A percentile compares a stretch with the other conserved stretches of the same genome.
Evolutionary conservation across 495 filamentous ascomycete species (phyloP).

Genomic region (Lasiosphaeris hirsuta): DNA sequence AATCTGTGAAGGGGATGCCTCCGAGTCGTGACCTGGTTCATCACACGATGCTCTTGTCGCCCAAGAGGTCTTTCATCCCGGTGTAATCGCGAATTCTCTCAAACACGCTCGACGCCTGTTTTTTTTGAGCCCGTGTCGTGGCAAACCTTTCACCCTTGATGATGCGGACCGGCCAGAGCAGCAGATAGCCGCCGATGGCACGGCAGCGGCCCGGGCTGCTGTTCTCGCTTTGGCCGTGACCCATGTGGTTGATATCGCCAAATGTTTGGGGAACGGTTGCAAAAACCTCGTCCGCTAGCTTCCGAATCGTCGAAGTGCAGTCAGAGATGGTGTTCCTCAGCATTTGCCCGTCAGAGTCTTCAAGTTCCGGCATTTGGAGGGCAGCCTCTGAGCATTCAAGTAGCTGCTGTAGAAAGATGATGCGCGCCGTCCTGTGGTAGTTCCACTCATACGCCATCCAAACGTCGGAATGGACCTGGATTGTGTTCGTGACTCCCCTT

Average conservation of each 20-base stretch:
- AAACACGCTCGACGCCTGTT: slow-evolving; percentile 16
- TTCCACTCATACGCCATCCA: slow-evolving; percentile 44
- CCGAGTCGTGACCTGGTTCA: no score
- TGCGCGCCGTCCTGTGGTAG: slow-evolving; percentile 30
- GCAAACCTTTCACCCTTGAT: not conserved
- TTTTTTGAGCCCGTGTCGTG: not conserved
- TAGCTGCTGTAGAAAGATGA: slow-evolving; percentile 27
- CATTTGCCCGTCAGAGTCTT: no score
- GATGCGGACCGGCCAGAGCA: not conserved
- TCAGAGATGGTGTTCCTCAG: no score
- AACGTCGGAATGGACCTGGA: slow-evolving; percentile 33
- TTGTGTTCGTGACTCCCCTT: not conserved
- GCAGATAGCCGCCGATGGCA: no score
- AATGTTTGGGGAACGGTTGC: no score
- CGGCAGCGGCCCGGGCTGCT: no score
- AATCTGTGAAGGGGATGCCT: no score
- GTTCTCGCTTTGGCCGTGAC: no score
- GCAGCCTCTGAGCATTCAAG: slow-evolving; percentile 17
- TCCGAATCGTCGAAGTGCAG: no score
- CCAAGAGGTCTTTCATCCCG: slow-evolving; percentile 30
- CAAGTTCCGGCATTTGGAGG: no score
- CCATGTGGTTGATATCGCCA: no score
- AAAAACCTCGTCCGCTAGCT: no score
- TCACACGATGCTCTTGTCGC: not conserved
- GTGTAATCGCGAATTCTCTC: slow-evolving; percentile 32